phyloP scores from a whole-genome alignment of 345 rosid genomes.

The Euphorbia pulcherrima region DNA sequence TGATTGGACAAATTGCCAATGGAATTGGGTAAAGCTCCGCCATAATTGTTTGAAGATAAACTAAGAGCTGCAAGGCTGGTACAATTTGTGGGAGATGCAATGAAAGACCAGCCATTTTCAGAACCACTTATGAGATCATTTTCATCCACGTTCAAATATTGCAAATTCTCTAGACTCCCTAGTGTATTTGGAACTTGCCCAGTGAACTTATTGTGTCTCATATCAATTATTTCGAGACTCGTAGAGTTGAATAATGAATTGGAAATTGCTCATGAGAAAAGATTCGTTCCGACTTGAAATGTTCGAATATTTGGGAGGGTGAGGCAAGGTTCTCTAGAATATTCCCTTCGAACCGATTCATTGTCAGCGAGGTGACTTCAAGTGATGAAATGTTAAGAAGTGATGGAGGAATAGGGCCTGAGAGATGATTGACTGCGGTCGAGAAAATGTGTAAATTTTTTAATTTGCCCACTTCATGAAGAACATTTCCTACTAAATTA shows the following conservation, averaged over 20 bases:
- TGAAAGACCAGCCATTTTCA: conserved; percentile 8
- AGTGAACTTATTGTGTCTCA: background rate
- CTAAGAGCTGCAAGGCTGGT: conserved; percentile 3
- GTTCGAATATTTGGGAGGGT: background rate
- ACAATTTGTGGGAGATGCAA: conserved; percentile 21
- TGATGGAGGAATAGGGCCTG: no score
- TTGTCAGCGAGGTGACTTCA: no score
- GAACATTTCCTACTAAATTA: no score
- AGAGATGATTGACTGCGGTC: no score
- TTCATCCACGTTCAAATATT: background rate
- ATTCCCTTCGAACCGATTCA: no score
- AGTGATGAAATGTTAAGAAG: no score
- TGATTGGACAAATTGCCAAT: conserved; percentile 18
- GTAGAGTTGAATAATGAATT: background rate
- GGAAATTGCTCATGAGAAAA: conserved; percentile 22
- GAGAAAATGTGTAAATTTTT: no score
- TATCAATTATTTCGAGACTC: background rate
- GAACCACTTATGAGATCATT: conserved; percentile 17
- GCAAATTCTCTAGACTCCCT: conserved; percentile 3
- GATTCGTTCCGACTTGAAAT: conserved; percentile 8
- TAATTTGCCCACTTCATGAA: no score
- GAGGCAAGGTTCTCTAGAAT: conserved; percentile 8
- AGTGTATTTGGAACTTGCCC: conserved; percentile 8
- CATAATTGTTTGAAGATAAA: background rate
- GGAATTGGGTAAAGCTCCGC: conserved; percentile 14